Percentiles rank a stretch among this genome's conserved stretches.
phyloP scores from a whole-genome alignment of 164 flowering plant species.

The Hamamelis virginiana region DNA sequence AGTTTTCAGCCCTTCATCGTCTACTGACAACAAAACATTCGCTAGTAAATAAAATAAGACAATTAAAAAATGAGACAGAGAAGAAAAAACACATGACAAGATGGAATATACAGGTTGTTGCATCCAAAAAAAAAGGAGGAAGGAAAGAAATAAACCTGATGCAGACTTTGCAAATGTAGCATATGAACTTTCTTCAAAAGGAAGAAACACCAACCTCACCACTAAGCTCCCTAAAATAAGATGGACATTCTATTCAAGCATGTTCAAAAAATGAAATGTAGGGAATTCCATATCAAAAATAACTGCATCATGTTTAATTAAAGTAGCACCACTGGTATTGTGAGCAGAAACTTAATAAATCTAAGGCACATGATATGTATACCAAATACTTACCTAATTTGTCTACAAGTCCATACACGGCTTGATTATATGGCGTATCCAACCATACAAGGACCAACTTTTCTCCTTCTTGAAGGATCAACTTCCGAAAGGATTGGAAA shows the following conservation, averaged over 20 bases:
- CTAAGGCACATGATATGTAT: background rate
- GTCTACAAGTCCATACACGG: constrained; percentile 95
- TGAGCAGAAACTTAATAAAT: background rate
- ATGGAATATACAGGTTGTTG: background rate
- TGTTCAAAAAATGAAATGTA: background rate
- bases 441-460: constrained; percentile 87
- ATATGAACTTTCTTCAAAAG: constrained; percentile 97
- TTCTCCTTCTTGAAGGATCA: constrained; percentile 97
- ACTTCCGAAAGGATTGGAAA: constrained; percentile 72
- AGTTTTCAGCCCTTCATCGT: background rate
- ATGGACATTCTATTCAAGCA: background rate
- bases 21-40: background rate
- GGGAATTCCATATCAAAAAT: constrained; percentile 2
- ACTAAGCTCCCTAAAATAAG: constrained; percentile 81
- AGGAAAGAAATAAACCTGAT: constrained; percentile 65
- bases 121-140: constrained; percentile 7
- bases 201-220: constrained; percentile 90
- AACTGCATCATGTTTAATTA: background rate
- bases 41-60: background rate
- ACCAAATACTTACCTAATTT: constrained; percentile 61
- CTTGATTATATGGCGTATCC: constrained; percentile 92
- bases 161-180: constrained; percentile 91
- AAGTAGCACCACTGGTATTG: background rate
- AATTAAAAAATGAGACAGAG: background rate
- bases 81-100: background rate